Conservation (phyloP, 2,329 filamentous ascomycete genomes). For the Alternaria viburni region DNA sequence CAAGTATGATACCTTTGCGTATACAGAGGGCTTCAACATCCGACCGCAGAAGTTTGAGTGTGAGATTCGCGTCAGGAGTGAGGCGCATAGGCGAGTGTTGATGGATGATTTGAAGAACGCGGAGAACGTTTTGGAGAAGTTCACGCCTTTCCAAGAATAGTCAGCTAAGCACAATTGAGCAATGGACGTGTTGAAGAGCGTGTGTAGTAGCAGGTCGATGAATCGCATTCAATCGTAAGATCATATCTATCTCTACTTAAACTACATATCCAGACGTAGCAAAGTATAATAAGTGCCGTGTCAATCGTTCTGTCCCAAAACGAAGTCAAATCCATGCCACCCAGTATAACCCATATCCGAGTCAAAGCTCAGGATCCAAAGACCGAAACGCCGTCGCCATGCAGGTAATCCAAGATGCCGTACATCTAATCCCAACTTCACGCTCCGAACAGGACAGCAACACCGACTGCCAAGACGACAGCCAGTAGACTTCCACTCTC, state of each 20-base stretch:
- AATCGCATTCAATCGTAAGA: neutral
- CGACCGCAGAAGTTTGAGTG: slow-evolving; percentile 46
- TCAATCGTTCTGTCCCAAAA: neutral
- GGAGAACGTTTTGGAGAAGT: slow-evolving; percentile 41
- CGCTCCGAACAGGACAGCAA: slow-evolving; percentile 35
- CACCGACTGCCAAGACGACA: slow-evolving; percentile 39
- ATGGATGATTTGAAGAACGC: slow-evolving; percentile 37
- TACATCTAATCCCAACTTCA: slow-evolving; percentile 4
- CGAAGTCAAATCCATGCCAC: neutral
- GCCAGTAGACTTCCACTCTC: slow-evolving; percentile 32
- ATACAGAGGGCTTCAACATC: slow-evolving; percentile 52
- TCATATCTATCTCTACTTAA: neutral
- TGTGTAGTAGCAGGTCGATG: neutral
- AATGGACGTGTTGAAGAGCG: neutral
- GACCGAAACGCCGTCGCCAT: slow-evolving; percentile 9
- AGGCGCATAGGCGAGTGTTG: slow-evolving; percentile 37
- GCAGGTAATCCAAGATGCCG: slow-evolving; percentile 17
- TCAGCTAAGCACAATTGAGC: neutral
- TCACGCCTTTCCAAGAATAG: slow-evolving; percentile 44
- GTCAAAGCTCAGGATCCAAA: neutral
- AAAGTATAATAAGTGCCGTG: neutral
- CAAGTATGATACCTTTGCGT: slow-evolving; percentile 49
- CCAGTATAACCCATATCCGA: neutral
- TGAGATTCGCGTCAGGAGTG: slow-evolving; percentile 41
- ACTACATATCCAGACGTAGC: neutral